Evolutionary conservation across 305 asterid species (phyloP), one percentile per base, ranked within the genome.

Genomic region (Euphrasia arctica): DNA sequence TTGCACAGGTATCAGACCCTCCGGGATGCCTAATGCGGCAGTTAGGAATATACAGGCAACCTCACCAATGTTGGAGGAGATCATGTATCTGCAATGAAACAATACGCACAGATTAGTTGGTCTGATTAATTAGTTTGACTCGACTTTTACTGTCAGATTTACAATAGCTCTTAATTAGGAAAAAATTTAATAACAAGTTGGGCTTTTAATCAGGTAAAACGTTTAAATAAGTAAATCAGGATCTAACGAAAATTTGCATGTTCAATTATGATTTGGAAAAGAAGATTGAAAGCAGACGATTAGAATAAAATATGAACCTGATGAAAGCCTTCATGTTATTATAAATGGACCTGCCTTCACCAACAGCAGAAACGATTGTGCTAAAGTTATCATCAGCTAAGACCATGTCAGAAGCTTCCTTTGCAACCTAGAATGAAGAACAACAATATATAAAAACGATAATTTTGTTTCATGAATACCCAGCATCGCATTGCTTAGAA

Each of bases 351-450:
- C 99, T 86, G 77, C 99, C 99, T 86, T 94, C 99, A 60, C 99
- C 96, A 81, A 94, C 98, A 64, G 99, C 99, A 54, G 95, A 64
- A 77, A 94, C 99, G 65, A 94, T 94, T 13, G 99, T 83, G 79
- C 96, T 88, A 79, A 94, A 94, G 69, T 94, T 94, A 72, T 94
- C 99, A 74, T 94, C 99, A n/a, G 98, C 97, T 67, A 94, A 73
- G 68, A 94, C 97, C 99, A 94, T 94, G 82, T 94, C 99, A 32
- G 99, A 86, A 58, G 97, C 99, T 83, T 93, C 99, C 84, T 88
- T 93, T 54, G 99, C 99, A 65, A 93, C 99, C 99, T 94, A 60
- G 60, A 77, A 9, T 41, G 63, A 59, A 72, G 25, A 54, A 71
- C 47, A 65, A 43, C 43, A 25, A 66, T 36, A 31, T n/a, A 59